These are phyloP conservation scores for Besnoitia besnoiti DNA, from an alignment of 169 alveolate species.

Conservation along the genomic window DNA sequence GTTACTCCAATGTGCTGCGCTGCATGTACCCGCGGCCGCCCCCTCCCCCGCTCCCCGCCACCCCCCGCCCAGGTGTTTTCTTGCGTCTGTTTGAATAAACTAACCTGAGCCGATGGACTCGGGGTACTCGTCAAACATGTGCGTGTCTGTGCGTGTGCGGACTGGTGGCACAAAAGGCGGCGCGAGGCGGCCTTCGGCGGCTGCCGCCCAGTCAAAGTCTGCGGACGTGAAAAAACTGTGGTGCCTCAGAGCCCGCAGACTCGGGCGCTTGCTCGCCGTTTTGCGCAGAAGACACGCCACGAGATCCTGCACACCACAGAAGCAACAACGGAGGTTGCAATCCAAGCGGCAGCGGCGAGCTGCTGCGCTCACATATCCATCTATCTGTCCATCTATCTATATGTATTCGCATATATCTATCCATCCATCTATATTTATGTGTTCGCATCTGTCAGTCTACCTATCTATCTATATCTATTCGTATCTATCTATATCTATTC, in stretches of 20 bases:
- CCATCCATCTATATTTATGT: too few relatives aligned
- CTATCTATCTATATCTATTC: too few relatives aligned
- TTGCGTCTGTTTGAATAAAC: not conserved
- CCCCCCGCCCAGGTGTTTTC: too few relatives aligned
- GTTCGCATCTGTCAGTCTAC: too few relatives aligned
- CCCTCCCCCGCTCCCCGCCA: too few relatives aligned
- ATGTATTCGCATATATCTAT: too few relatives aligned
- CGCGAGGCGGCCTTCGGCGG: not conserved
- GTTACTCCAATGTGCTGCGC: not conserved
- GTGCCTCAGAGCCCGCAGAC: not conserved
- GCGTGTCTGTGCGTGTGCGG: not conserved
- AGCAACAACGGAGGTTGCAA: not conserved
- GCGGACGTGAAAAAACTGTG: not conserved
- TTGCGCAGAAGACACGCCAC: not conserved
- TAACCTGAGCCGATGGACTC: not conserved
- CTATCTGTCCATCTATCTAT: too few relatives aligned
- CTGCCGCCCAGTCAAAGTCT: conserved; percentile 19
- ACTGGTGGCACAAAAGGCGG: conserved; percentile 40
- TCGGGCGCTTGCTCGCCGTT: not conserved
- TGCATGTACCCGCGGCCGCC: not conserved
- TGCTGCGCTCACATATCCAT: not conserved
- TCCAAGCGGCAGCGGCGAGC: not conserved
- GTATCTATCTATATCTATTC: too few relatives aligned
- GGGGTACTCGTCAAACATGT: conserved; percentile 42
- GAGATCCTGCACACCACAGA: conserved; percentile 18